These are phyloP conservation scores for Omphalotus olearius DNA, from an alignment of 1,284 basidiomycete species.

Conservation along the genomic window DNA sequence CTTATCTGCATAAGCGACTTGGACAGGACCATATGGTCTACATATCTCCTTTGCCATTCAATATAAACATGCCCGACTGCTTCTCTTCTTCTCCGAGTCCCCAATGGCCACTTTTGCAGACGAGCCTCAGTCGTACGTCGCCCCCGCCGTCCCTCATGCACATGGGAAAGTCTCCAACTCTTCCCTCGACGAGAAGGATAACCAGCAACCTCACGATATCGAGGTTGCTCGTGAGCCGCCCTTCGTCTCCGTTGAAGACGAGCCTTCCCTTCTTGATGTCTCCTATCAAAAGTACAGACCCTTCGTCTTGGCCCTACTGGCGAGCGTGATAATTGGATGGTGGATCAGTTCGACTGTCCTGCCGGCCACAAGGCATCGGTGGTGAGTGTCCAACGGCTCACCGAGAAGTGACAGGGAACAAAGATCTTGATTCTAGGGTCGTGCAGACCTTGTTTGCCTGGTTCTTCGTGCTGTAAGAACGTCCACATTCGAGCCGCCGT, in stretches of 20 bases:
- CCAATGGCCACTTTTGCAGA: slow-evolving; percentile 10
- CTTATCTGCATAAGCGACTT: too few relatives aligned
- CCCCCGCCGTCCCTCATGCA: background rate
- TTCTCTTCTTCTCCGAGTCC: background rate
- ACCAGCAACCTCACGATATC: background rate
- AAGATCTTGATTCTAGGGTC: slow-evolving; percentile 41
- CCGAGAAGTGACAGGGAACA: background rate
- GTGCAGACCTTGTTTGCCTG: slow-evolving; percentile 78
- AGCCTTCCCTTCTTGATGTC: slow-evolving; percentile 1
- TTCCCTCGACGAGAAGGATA: slow-evolving; percentile 11
- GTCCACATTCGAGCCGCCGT: background rate
- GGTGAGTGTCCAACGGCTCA: slow-evolving; percentile 42
- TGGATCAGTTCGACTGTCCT: slow-evolving; percentile 75
- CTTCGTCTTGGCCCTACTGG: slow-evolving; percentile 49
- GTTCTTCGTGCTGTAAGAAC: slow-evolving; percentile 64
- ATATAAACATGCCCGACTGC: background rate
- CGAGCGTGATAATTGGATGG: slow-evolving; percentile 68
- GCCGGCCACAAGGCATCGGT: slow-evolving; percentile 65
- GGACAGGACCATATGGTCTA: too few relatives aligned
- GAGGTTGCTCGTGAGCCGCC: background rate
- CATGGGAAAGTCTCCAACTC: slow-evolving; percentile 4
- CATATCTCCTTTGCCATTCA: too few relatives aligned
- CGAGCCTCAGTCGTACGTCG: too few relatives aligned
- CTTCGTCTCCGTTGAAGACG: slow-evolving; percentile 1
- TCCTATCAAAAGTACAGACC: slow-evolving; percentile 28